phyloP scores from a whole-genome alignment of 768 basidiomycete genomes.

The Auriscalpium orientale region DNA sequence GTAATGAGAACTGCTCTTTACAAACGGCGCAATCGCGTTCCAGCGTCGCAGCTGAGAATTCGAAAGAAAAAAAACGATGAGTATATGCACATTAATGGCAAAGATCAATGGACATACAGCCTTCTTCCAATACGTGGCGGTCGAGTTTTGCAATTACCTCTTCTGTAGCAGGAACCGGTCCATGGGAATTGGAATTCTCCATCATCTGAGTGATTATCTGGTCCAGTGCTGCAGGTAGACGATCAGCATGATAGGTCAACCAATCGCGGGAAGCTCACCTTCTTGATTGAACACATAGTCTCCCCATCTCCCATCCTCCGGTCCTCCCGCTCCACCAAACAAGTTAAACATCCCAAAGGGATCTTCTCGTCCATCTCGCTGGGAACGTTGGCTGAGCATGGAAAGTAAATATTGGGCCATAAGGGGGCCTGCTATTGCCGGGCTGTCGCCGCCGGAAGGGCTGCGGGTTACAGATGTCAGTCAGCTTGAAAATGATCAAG shows the following conservation, averaged over 20 bases:
- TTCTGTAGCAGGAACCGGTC: slow-evolving; percentile 82
- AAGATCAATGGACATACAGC: slow-evolving; percentile 39
- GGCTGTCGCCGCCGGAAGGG: slow-evolving; percentile 23
- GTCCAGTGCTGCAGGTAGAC: slow-evolving; percentile 50
- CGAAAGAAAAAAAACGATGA: not conserved
- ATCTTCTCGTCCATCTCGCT: slow-evolving; percentile 37
- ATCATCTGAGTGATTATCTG: slow-evolving; percentile 84
- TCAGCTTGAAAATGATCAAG: not conserved
- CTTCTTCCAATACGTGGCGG: slow-evolving; percentile 50
- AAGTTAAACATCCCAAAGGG: slow-evolving; percentile 30
- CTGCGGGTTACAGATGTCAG: slow-evolving; percentile 18
- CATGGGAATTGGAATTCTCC: slow-evolving; percentile 65
- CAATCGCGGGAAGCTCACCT: slow-evolving; percentile 37
- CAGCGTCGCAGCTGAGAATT: slow-evolving; percentile 43
- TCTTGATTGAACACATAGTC: slow-evolving; percentile 93
- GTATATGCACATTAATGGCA: slow-evolving; percentile 1
- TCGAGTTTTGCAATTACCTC: slow-evolving; percentile 66
- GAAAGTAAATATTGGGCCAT: slow-evolving; percentile 72
- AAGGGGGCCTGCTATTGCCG: slow-evolving; percentile 47
- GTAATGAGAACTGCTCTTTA: slow-evolving; percentile 73
- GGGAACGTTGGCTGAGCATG: slow-evolving; percentile 37
- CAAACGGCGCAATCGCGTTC: slow-evolving; percentile 88
- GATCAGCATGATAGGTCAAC: not conserved
- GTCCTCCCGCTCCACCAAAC: slow-evolving; percentile 28
- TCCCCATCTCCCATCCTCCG: slow-evolving; percentile 60